These are phyloP conservation scores for Suhomyces vadensis DNA, from an alignment of 805 yeast species.

Conservation along the genomic window DNA sequence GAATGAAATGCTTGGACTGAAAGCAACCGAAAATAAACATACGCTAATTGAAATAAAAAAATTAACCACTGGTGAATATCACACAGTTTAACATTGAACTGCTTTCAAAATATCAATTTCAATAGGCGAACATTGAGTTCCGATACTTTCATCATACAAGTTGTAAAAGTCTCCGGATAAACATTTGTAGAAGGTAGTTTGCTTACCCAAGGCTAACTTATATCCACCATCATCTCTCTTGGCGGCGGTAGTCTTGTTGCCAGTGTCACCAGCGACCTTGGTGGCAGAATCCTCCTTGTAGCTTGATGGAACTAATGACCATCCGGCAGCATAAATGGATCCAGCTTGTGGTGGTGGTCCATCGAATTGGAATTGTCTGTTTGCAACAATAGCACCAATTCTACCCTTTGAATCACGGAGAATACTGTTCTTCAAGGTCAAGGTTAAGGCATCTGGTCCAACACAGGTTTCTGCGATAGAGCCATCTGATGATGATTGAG, in stretches of 20 bases:
- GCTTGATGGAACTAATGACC: conserved; percentile 22
- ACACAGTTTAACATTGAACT: conserved; percentile 12
- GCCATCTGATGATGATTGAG: too few species aligned
- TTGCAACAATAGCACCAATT: conserved; percentile 77
- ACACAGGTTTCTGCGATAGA: conserved; percentile 21
- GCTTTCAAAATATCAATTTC: conserved; percentile 19
- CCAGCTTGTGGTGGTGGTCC: conserved; percentile 78
- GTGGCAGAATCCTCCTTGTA: conserved; percentile 12
- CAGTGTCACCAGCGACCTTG: conserved; percentile 12
- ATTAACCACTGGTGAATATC: neutral
- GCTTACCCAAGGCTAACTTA: conserved; percentile 64
- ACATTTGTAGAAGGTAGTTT: conserved; percentile 70
- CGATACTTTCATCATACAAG: conserved; percentile 66
- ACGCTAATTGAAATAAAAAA: neutral
- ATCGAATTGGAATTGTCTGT: conserved; percentile 79
- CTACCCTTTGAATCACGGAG: conserved; percentile 63
- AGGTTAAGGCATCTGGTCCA: conserved; percentile 45
- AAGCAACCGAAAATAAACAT: neutral
- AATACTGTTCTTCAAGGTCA: conserved; percentile 52
- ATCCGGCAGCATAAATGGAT: conserved; percentile 31
- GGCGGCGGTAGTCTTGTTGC: conserved; percentile 4
- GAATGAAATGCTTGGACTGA: neutral
- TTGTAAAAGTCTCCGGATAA: conserved; percentile 76
- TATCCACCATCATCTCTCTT: conserved; percentile 51
- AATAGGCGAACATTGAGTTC: conserved; percentile 53